A percentile compares a stretch with the other conserved stretches of the same genome.
These are phyloP conservation scores for Triticum urartu DNA, from an alignment of 176 grass and related monocot genomes.

Conservation along the genomic window DNA sequence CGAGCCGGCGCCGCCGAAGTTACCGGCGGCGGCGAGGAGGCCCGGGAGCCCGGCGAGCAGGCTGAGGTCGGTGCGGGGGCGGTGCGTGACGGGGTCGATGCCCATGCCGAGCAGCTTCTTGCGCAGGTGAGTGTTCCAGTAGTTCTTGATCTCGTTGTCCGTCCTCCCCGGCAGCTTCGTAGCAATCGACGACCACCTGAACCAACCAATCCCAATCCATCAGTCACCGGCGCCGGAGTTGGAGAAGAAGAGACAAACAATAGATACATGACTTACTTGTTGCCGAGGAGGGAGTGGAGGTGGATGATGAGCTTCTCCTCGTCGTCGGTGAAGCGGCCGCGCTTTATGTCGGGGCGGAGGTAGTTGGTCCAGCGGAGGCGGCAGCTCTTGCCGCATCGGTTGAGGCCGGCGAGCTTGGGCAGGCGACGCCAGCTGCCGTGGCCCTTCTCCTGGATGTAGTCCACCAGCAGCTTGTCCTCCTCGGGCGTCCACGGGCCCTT, in stretches of 20 bases:
- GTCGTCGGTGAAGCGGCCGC: constrained; percentile 70
- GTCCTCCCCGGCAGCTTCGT: constrained; percentile 69
- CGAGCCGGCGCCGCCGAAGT: neutral
- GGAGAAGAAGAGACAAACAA: neutral
- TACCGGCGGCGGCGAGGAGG: constrained; percentile 35
- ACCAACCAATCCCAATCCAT: neutral
- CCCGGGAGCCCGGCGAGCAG: constrained; percentile 50
- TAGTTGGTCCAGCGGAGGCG: constrained; percentile 96
- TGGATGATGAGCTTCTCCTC: constrained; percentile 88
- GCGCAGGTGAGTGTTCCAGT: constrained; percentile 92
- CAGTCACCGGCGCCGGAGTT: neutral
- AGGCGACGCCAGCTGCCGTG: constrained; percentile 83
- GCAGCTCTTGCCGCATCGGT: constrained; percentile 98
- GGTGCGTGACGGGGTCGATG: constrained; percentile 91
- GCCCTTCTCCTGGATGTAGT: constrained; percentile 69
- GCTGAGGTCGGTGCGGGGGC: constrained; percentile 58
- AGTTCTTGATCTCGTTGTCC: constrained; percentile 98
- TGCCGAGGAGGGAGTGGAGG: constrained; percentile 74
- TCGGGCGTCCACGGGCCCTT: constrained; percentile 81
- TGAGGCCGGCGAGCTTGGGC: constrained; percentile 78
- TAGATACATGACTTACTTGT: constrained; percentile 44
- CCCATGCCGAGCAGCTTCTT: constrained; percentile 82
- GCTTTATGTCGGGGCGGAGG: constrained; percentile 86
- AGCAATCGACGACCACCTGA: constrained; percentile 85
- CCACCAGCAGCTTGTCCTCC: constrained; percentile 64